Conservation (phyloP, 768 basidiomycete species). For the Pisolithus orientalis region DNA sequence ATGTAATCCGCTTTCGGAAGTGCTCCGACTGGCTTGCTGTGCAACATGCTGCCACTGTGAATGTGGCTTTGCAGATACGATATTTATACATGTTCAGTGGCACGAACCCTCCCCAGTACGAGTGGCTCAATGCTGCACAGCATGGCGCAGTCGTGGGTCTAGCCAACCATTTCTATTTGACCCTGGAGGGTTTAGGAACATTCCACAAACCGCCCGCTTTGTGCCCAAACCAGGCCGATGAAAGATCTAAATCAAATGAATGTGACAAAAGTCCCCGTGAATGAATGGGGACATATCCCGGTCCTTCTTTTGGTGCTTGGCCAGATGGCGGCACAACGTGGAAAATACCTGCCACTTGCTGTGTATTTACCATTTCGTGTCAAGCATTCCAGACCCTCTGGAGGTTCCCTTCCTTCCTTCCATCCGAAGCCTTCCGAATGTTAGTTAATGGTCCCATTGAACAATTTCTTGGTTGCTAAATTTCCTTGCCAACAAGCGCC, state of each 20-base stretch:
- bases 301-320: too few species aligned
- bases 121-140: constrained; percentile 3
- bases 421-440: too few species aligned
- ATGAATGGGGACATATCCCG: constrained; percentile 1
- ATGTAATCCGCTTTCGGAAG: constrained; percentile 9
- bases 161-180: constrained; percentile 1
- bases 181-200: constrained; percentile 21
- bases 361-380: too few species aligned
- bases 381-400: too few species aligned
- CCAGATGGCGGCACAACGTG: too few species aligned
- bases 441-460: background rate
- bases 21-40: background rate
- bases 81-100: background rate
- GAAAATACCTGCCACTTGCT: too few species aligned
- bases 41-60: constrained; percentile 2
- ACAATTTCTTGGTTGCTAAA: background rate
- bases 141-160: background rate
- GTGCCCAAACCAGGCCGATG: constrained; percentile 18
- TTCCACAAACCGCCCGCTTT: constrained; percentile 25
- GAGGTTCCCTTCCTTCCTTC: too few species aligned
- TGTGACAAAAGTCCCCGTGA: constrained; percentile 3
- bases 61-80: background rate
- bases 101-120: too few species aligned
- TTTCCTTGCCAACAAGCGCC: constrained; percentile 3
- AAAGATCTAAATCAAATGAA: constrained; percentile 16